Base-by-base conservation (phyloP, 345 rosid species). In the Iberis pinnata region DNA sequence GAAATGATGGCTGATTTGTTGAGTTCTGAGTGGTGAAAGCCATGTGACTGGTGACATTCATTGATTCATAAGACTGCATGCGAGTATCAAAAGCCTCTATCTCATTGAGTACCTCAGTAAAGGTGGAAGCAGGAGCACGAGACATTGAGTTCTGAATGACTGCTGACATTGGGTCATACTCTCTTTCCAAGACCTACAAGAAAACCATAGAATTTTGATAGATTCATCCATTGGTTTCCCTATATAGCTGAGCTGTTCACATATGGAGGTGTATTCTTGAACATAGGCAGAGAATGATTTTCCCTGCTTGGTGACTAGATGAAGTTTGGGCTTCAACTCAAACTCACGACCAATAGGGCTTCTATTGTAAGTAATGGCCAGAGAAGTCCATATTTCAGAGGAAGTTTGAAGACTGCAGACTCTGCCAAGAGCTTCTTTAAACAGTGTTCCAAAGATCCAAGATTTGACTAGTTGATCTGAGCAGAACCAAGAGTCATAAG, bases 21-120 rank as follows among this genome's bases (percentile, higher is more conserved):
- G n/a, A n/a, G n/a, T 7, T 4, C 7, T 32, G 43, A 0, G 57
- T 14, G 1, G 36, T 12, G 9, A 36, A 52, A 0, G 32, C 33
- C 1, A 10, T 0, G 0, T 8, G 5, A 0, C n/a, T n/a, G 56
- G 43, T 0, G 43, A 8, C 0, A 37, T 33, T 24, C 0, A 0
- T 0, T 2, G 10, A 2, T 0, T 52, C 44, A 14, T 52, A 52
- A 0, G 57, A 14, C 0, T n/a, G 5, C 0, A 52, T 2, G 0
- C 18, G 7, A 0, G 29, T 0, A 1, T 36, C 13, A 1, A 20
- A 51, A 0, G 13, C 35, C 2, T 15, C 14, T 0, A 16, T 8
- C 0, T 27, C 38, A 54, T 8, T 40, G 17, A 0, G 41, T 49
- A 26, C 6, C 3, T 55, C 49, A 0, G 0, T 17, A 1, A 26